Conservation (phyloP, 2,329 filamentous ascomycete genomes). For the Westerdykella aurantiaca region DNA sequence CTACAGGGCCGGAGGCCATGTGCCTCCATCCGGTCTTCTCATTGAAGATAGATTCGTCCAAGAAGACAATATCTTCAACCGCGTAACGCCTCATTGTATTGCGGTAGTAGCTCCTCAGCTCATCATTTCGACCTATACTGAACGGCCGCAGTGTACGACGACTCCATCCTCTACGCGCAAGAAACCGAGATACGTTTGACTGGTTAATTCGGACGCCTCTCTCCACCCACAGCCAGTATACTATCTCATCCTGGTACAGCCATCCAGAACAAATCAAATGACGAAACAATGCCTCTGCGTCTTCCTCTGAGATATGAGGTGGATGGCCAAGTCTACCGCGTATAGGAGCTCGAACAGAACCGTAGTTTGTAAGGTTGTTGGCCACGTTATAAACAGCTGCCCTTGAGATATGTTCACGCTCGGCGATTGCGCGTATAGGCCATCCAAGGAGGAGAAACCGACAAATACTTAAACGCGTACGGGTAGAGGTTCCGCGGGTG, state of each 20-base stretch:
- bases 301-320: not conserved
- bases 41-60: slow-evolving; percentile 10
- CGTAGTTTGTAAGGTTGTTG: too few species aligned
- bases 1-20: slow-evolving; percentile 6
- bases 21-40: slow-evolving; percentile 10
- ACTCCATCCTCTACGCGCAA: not conserved
- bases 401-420: too few species aligned
- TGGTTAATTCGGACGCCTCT: not conserved
- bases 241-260: slow-evolving; percentile 3
- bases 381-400: too few species aligned
- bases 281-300: not conserved
- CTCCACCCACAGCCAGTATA: slow-evolving; percentile 2
- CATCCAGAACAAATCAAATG: not conserved
- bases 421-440: too few species aligned
- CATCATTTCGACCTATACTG: not conserved
- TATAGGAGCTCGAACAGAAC: too few species aligned
- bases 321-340: not conserved
- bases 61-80: slow-evolving; percentile 6
- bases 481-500: too few species aligned
- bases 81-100: slow-evolving; percentile 3
- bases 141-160: not conserved
- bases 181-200: not conserved
- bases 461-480: too few species aligned
- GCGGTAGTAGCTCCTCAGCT: not conserved
- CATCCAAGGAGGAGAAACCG: too few species aligned